Conservation (phyloP, 1,284 basidiomycete species). For the Mycosarcoma mackinlayi region DNA sequence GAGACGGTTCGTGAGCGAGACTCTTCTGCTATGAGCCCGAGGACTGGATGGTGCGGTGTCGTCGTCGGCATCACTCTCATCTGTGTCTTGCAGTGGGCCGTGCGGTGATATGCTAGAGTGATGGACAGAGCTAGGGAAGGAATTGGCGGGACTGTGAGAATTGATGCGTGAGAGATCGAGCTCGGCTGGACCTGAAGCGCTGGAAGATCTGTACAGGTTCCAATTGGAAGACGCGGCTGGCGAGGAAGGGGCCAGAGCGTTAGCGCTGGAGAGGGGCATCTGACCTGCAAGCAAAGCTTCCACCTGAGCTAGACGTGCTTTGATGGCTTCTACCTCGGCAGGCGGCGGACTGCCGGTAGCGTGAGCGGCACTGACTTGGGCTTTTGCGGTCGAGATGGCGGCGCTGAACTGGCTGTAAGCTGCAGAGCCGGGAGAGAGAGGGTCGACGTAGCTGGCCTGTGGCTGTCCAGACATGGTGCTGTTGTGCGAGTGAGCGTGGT, state of each 20-base stretch:
- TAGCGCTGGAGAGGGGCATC: conserved; percentile 34
- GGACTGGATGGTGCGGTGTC: conserved; percentile 32
- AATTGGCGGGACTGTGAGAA: conserved; percentile 30
- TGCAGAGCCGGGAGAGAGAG: conserved; percentile 31
- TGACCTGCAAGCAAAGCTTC: conserved; percentile 51
- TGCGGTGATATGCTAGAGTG: conserved; percentile 30
- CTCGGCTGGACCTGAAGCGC: conserved; percentile 13
- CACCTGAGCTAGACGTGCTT: conserved; percentile 61
- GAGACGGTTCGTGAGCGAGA: conserved; percentile 26
- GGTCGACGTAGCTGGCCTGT: conserved; percentile 19
- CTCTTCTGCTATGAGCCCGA: conserved; percentile 2
- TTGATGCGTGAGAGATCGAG: conserved; percentile 22
- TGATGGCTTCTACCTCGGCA: conserved; percentile 63
- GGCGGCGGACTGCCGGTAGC: conserved; percentile 33
- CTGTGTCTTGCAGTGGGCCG: conserved; percentile 21
- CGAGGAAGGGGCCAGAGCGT: conserved; percentile 20
- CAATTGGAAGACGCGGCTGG: conserved; percentile 35
- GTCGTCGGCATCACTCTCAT: conserved; percentile 35
- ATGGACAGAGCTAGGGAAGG: conserved; percentile 17
- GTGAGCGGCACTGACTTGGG: conserved; percentile 35
- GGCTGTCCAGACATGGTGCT: conserved; percentile 3
- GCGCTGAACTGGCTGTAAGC: conserved; percentile 44
- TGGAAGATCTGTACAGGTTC: conserved; percentile 34
- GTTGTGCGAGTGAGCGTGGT: conserved; percentile 20
- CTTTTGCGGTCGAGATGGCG: conserved; percentile 33